Base-by-base conservation (phyloP, 306 rosid species). In the Cucumis hystrix region DNA sequence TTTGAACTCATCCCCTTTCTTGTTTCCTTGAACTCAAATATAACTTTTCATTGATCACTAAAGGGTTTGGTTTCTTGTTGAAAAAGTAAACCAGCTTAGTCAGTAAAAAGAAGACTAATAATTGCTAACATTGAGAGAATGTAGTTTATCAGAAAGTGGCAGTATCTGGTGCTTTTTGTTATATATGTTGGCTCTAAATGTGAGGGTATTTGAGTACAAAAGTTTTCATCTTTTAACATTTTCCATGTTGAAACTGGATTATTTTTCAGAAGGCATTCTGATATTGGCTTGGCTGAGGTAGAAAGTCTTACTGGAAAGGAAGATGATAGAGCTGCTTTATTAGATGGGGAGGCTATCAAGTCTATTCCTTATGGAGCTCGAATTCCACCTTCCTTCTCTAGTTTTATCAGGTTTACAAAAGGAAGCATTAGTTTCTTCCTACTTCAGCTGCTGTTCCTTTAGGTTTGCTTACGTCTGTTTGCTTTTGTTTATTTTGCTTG, bases 281-380 rank as follows among this genome's bases (percentile, higher is more conserved):
- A 92, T 51, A 82, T 84, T 69, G 85, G 72, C 78, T 88, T 92
- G 75, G 96, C 77, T 81, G 97, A 88, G 81, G 89, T 80, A 74
- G 89, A 89, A 80, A 70, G 40, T 45, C 37, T 21, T 47, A 15
- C 40, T 49, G 39, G 15, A 70, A 45, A 70, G 21, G 97, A 95
- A 30, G 97, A 95, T 77, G 97, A 92, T 71, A 88, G 43, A 66
- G 87, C 86, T 45, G 88, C 85, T 83, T 78, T 95, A 30, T 78
- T 95, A 76, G 98, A 90, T 82, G 93, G 86, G 33, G 98, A 92
- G 80, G 85, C 83, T 60, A 82, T 83, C 58, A 94, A 80, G 74
- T 70, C 93, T 3, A 83, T 86, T 55, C 83, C 97, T 77, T 91
- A 88, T 5, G 87, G 74, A 84, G 87, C 91, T 77, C 91, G 87